Evolutionary conservation across 1,284 basidiomycete genomes (phyloP).

Genomic region (Pseudozyma pruni): DNA sequence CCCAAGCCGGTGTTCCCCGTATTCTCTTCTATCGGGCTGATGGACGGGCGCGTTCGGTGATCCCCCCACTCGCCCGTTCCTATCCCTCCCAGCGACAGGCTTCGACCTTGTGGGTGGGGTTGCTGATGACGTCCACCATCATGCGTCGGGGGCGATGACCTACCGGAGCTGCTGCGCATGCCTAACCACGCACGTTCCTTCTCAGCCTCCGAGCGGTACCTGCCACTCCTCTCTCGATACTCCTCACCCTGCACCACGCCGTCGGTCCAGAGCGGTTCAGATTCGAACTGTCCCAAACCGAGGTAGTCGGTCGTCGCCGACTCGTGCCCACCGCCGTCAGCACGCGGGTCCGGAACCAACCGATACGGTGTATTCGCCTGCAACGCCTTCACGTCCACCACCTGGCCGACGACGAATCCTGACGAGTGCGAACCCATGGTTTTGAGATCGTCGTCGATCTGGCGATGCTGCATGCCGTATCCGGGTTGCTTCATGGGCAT

Average conservation of each 20-base stretch:
- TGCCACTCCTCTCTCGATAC: slow-evolving; percentile 11
- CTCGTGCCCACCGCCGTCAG: slow-evolving; percentile 5
- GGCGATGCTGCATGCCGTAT: slow-evolving; percentile 90
- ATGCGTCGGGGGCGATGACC: slow-evolving; percentile 15
- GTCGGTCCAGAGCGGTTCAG: slow-evolving; percentile 28
- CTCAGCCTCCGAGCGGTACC: slow-evolving; percentile 40
- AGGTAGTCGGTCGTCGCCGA: slow-evolving; percentile 36
- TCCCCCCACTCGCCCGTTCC: slow-evolving; percentile 30
- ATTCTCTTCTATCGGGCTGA: too few relatives aligned
- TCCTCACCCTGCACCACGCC: slow-evolving; percentile 1
- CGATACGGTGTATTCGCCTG: slow-evolving; percentile 46
- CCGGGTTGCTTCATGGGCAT: slow-evolving; percentile 86
- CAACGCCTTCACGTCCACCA: slow-evolving; percentile 54
- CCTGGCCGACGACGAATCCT: slow-evolving; percentile 54
- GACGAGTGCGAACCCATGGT: slow-evolving; percentile 35
- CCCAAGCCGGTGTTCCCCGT: too few relatives aligned
- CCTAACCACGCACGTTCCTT: slow-evolving; percentile 46
- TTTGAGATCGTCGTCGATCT: slow-evolving; percentile 81
- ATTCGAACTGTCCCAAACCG: slow-evolving; percentile 23
- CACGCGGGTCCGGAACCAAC: slow-evolving; percentile 19
- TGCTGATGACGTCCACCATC: slow-evolving; percentile 14
- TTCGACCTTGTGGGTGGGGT: slow-evolving; percentile 35
- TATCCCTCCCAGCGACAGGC: slow-evolving; percentile 36
- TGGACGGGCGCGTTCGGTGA: too few relatives aligned
- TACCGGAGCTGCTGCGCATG: slow-evolving; percentile 28